A percentile compares a stretch with the other conserved stretches of the same genome.
phyloP scores from a whole-genome alignment of 306 rosid species.

The Casuarina glauca region DNA sequence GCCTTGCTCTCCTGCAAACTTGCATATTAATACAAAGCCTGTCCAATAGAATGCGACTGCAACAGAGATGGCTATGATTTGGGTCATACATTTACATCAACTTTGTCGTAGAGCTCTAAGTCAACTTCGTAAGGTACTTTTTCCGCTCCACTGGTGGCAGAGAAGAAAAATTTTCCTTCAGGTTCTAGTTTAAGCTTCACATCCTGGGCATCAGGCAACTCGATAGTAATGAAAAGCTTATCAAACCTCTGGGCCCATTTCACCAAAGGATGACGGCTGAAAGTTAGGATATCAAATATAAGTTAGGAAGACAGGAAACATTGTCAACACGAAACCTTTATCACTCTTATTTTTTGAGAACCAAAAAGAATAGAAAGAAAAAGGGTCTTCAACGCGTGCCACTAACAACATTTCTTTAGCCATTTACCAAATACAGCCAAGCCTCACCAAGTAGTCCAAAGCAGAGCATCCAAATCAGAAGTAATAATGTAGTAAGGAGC shows the following conservation, averaged over 20 bases:
- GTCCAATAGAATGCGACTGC: background rate
- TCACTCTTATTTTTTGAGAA: background rate
- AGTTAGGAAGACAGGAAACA: background rate
- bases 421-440: background rate
- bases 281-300: background rate
- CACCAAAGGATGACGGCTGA: conserved; percentile 72
- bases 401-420: background rate
- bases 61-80: background rate
- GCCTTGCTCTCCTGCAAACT: conserved; percentile 58
- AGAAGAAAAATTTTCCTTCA: conserved; percentile 67
- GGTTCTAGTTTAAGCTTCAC: conserved; percentile 68
- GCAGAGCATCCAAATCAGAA: background rate
- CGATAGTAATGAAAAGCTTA: conserved; percentile 53
- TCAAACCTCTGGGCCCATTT: conserved; percentile 80
- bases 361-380: background rate
- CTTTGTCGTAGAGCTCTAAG: conserved; percentile 55
- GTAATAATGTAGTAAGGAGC: background rate
- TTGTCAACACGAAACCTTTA: background rate
- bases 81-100: conserved; percentile 49
- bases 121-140: conserved; percentile 59
- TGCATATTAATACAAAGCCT: background rate
- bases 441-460: background rate
- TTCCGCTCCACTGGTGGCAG: conserved; percentile 51
- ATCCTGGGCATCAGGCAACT: conserved; percentile 66
- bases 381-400: background rate